Conservation (phyloP, 1,139 yeast species). For the Pichia sp. region DNA sequence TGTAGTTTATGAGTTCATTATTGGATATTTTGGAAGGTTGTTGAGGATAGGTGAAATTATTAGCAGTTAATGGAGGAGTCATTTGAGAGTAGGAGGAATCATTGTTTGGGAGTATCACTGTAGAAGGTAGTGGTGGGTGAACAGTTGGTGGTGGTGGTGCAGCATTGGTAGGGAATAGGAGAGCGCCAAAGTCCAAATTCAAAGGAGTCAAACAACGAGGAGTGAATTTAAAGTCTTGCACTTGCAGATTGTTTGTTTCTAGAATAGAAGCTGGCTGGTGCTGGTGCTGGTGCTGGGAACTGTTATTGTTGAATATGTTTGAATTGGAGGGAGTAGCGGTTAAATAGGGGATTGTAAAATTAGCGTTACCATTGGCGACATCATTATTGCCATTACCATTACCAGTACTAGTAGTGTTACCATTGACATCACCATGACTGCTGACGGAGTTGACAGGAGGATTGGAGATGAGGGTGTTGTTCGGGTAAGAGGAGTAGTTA, state of each 20-base stretch:
- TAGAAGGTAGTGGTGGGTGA: too few relatives aligned
- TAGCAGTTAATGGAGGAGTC: not conserved
- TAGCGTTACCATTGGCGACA: too few relatives aligned
- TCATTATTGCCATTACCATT: too few relatives aligned
- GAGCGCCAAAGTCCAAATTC: not conserved
- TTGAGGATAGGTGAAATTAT: not conserved
- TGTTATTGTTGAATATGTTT: too few relatives aligned
- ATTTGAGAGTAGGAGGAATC: not conserved
- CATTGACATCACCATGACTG: not conserved
- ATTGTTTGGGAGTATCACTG: not conserved
- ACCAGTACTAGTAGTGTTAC: not conserved
- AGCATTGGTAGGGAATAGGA: not conserved
- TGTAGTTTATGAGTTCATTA: too few relatives aligned
- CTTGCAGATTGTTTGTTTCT: not conserved
- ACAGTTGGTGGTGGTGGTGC: not conserved
- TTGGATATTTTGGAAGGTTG: too few relatives aligned
- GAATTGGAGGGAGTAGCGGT: not conserved
- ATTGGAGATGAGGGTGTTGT: not conserved
- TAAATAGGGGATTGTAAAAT: too few relatives aligned
- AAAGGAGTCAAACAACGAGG: conserved; percentile 10
- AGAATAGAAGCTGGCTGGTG: too few relatives aligned
- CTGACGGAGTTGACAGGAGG: not conserved
- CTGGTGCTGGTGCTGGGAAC: too few relatives aligned
- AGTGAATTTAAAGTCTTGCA: conserved; percentile 3
- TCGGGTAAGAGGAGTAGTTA: not conserved